Percentiles rank a stretch among this genome's conserved stretches.
Conservation (phyloP, 1,284 basidiomycete genomes). For the Ustilago crameri region DNA sequence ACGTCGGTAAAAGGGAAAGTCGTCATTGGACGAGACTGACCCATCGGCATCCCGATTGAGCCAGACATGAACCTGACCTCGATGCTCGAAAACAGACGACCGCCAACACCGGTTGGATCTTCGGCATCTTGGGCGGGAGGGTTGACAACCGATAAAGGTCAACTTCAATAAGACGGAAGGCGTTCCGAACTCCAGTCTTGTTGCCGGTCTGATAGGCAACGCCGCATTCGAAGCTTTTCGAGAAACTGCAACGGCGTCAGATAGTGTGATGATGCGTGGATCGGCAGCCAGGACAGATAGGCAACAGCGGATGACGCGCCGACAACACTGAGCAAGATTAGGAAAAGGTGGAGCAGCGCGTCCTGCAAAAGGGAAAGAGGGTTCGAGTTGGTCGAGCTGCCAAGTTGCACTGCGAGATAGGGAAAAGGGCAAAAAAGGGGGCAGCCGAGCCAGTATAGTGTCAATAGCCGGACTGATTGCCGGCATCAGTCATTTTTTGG, state of each 20-base stretch:
- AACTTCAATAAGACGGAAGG: no score
- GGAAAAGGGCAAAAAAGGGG: constrained; percentile 1
- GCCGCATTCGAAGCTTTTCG: background rate
- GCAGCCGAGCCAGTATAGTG: constrained; percentile 4
- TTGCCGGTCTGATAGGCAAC: constrained; percentile 44
- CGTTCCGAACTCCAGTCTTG: constrained; percentile 17
- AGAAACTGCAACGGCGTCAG: background rate
- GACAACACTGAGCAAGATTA: background rate
- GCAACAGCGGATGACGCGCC: constrained; percentile 11
- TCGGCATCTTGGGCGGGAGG: constrained; percentile 19
- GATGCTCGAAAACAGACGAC: no score
- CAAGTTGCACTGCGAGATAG: no score
- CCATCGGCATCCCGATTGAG: no score
- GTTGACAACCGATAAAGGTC: background rate
- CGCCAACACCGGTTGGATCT: background rate
- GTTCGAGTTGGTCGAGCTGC: no score
- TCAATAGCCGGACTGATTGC: constrained; percentile 33
- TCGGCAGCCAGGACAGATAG: background rate
- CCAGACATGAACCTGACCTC: background rate
- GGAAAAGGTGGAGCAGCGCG: background rate
- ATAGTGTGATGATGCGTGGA: no score
- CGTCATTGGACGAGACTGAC: no score
- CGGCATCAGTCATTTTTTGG: constrained; percentile 5
- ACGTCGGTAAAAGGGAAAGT: no score
- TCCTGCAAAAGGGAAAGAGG: no score